Percentiles rank a stretch among this genome's conserved stretches.
Evolutionary conservation across 2,329 filamentous ascomycete genomes (phyloP).

Genomic region (Bipolaris victoriae): DNA sequence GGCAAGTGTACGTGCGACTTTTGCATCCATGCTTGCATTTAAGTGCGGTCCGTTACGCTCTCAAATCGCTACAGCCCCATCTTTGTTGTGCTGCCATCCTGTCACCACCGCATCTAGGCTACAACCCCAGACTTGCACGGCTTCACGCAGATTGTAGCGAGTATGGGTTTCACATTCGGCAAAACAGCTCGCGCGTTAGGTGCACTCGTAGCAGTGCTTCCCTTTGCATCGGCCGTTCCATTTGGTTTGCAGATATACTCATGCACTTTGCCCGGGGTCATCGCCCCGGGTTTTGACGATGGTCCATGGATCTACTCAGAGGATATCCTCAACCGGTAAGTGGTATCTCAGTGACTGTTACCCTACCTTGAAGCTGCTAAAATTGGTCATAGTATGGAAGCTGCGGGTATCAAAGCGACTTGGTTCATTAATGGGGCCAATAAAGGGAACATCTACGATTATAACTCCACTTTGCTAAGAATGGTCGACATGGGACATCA

Average conservation of each 20-base stretch:
- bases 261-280: constrained; percentile 3
- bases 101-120: not conserved
- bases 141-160: not conserved
- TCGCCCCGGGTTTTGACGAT: constrained; percentile 8
- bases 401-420: constrained; percentile 3
- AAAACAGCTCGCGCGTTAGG: not conserved
- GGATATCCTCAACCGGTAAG: constrained; percentile 3
- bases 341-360: not conserved
- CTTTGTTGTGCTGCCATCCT: not conserved
- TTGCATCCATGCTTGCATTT: not conserved
- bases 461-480: constrained; percentile 2
- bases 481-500: constrained; percentile 5
- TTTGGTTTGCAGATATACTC: constrained; percentile 7
- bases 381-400: not conserved
- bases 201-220: not conserved
- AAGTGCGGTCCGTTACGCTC: not conserved
- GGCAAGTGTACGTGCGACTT: not conserved
- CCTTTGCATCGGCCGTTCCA: not conserved
- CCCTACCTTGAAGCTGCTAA: not conserved
- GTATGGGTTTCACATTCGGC: not conserved
- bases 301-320: constrained; percentile 5
- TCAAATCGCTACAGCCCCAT: not conserved
- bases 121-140: not conserved
- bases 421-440: constrained; percentile 11
- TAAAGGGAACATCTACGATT: constrained; percentile 3